Evolutionary conservation across 345 rosid genomes (phyloP), one percentile per base, ranked within the genome.

Genomic region (Draba incana): DNA sequence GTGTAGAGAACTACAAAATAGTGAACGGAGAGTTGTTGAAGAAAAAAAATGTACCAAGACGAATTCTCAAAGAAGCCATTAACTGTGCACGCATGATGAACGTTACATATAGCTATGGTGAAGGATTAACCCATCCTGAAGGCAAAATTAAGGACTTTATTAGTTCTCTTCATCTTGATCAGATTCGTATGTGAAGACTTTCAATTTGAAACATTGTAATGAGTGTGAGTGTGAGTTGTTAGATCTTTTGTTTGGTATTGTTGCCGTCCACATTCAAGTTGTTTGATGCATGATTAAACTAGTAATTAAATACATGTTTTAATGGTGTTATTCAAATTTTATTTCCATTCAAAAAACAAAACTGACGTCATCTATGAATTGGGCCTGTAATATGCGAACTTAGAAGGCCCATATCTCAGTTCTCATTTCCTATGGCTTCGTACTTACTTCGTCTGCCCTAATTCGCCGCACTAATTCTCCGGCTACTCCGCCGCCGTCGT

Each of bases 381-480:
- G 70, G 71, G 71, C 41, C 66, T 57, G 1, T 20, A 24, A 2
- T 6, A 39, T 55, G 27, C 35, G 9, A 30, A 43, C 42, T 43
- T 31, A 31, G 2, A 0, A 59, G 68, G 68, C 62, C 72, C 77
- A 65, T 30, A 0, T 42, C 5, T 61, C 12, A 11, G 6, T 23
- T 44, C 27, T 37, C 0, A 2, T 64, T 16, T 20, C 49, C 16
- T 20, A 30, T 25, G 7, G 14, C 16, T 25, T 30, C 51, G 23
- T 38, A 38, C 6, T 56, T 13, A n/a, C 45, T 43, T 25, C 15
- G 31, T 59, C 68, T 59, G 38, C 72, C 63, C 72, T 74, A 53
- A 16, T 60, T 28, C 25, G 1, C 20, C 1, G 20, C 20, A 20
- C 20, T 20, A 20, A 20, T 20, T 20, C 20, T 20, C 1, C 20